Base-by-base conservation (phyloP, 2,329 filamentous ascomycete species). In the Diplodia seriata region DNA sequence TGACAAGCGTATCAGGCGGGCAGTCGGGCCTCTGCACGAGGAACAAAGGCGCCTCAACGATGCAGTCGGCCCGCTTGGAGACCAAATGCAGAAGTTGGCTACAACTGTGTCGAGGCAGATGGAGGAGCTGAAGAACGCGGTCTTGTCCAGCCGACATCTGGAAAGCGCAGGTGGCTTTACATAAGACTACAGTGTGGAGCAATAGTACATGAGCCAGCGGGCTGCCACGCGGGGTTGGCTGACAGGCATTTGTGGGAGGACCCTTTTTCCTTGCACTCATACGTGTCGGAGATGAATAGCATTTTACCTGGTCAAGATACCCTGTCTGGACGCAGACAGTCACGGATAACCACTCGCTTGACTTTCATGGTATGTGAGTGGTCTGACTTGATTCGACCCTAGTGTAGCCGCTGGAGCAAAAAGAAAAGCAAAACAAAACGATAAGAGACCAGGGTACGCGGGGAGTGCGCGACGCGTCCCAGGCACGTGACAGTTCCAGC, bases 1-100 rank as follows among this genome's bases (percentile, higher is more conserved):
- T 14, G 59, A 63, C n/a, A 14, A n/a, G 12, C 43, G 59, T 9
- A 63, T 63, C 15, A 47, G 50, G 26, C n/a, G 11, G 40, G n/a
- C 20, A 2, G 23, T 51, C 15, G 31, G 3, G 8, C 47, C 59
- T 23, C 11, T 51, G 31, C 36, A 14, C 18, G 47, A 63, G 47
- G 31, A 53, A 14, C 59, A 63, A 40, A 11, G 36, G 29, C 59
- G 59, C 14, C 40, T 62, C 4, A 29, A 9, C 23, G 14, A 49
- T 15, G 26, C 23, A 38, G 36, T 38, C 36, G 11, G 9, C 11
- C 36, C 36, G 38, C 56, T 57, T 23, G 11, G 20, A 2, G 20
- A 15, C 5, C 29, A 57, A 14, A 59, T 59, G 4, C 12, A 47
- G 4, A 7, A 31, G 15, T 6, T 59, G 38, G 8, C 12, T 3